Evolutionary conservation across 2,329 filamentous ascomycete species (phyloP).

Genomic region (Cordyceps javanica): DNA sequence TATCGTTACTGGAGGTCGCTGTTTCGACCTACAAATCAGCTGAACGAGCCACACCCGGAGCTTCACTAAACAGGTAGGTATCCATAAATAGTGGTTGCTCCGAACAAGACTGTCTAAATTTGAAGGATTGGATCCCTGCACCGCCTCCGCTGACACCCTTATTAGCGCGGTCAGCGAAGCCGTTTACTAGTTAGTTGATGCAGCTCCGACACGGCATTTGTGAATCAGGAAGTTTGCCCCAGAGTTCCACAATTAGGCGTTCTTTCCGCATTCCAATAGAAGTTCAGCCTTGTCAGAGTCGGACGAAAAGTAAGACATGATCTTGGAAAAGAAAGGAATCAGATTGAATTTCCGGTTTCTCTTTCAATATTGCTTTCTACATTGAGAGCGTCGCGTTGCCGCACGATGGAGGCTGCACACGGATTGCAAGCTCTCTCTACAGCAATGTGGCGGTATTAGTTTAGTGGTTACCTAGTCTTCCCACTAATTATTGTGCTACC

Average conservation of each 20-base stretch:
- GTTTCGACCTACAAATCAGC: not conserved
- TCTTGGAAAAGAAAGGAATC: too few relatives aligned
- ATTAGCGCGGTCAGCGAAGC: not conserved
- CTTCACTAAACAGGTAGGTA: not conserved
- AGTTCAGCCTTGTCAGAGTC: not conserved
- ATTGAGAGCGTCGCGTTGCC: too few relatives aligned
- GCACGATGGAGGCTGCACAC: too few relatives aligned
- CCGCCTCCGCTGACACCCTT: not conserved
- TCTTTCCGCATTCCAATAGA: not conserved
- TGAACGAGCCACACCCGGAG: not conserved
- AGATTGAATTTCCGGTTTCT: too few relatives aligned
- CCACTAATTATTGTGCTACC: not conserved
- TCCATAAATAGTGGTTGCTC: not conserved
- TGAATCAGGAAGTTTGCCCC: not conserved
- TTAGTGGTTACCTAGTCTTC: not conserved
- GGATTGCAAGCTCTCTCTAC: not conserved
- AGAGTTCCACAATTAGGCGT: not conserved
- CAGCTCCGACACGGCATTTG: not conserved
- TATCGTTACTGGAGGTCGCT: not conserved
- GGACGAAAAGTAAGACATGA: not conserved
- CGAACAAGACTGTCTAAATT: not conserved
- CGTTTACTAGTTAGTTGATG: too few relatives aligned
- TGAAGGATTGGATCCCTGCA: conserved; percentile 1
- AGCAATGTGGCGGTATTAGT: not conserved
- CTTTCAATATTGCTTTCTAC: too few relatives aligned